Base-by-base conservation (phyloP, 345 rosid genomes). In the Acer saccharum region DNA sequence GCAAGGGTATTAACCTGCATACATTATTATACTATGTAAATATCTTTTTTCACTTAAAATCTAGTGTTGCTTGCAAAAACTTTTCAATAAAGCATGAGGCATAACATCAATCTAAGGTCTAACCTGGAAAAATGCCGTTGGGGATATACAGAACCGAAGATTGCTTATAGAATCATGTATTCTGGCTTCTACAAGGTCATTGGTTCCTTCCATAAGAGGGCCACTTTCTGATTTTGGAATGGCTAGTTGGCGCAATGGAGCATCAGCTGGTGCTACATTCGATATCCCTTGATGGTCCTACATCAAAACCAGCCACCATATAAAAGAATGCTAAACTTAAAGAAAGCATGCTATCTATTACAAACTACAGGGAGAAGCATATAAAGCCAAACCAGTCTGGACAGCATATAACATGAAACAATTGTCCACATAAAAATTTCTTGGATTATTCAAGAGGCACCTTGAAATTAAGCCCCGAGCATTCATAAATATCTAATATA, bases 211-310 rank as follows among this genome's bases (percentile, higher is more conserved):
- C 43, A 69, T 74, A 55, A 80, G 75, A 69, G 84, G 35, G 17
- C 60, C 85, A 83, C 75, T 79, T 62, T 87, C 87, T 46, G 84
- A 70, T 67, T 73, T 73, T 69, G 83, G 86, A 83, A 89, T 83
- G 75, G 85, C 81, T 18, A 94, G 61, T 43, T 73, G 54, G 54
- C 83, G 88, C 81, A 96, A 76, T 73, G 97, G 95, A 76, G 93
- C 90, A 92, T 96, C 93, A 43, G 91, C 75, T 44, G 98, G 97
- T 71, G 98, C 95, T 58, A 84, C 97, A 83, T 94, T 96, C 57
- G 99, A 96, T 85, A 96, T 91, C 76, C 99, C 98, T 85, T 83
- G 91, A 88, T 96, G 98, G 83, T 94, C 95, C 99, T 96, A 77
- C 9, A 73, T 48, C 76, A 71, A 80, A 73, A 78, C 29, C 35